Base-by-base conservation (phyloP, 352 stramenopile species). In the Phytophthora melonis region DNA sequence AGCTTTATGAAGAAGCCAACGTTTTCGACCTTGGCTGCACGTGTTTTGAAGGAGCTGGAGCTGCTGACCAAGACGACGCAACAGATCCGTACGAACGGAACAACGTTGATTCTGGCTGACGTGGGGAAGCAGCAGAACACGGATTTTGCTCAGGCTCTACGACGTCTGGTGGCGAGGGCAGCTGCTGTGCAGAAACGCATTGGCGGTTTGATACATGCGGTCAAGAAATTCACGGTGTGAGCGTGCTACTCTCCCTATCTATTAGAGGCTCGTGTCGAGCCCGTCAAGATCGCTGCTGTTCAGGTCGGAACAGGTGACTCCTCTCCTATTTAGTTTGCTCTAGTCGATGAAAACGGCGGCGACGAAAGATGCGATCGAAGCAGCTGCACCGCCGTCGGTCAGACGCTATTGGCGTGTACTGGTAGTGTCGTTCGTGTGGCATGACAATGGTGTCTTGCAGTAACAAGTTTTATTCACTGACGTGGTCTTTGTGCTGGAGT, bases 61-160 rank as follows among this genome's bases (percentile, higher is more conserved):
- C 66, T 91, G 57, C 75, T 93, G 13, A 69, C 72, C 2, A 80
- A 79, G 18, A 82, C 86, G n/a, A 86, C 84, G 6, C 83, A 89
- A 66, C 83, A 91, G 52, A 86, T 93, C 47, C 86, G 86, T n/a
- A 87, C 83, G 18, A 91, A 77, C 34, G 86, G 83, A 59, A 85
- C 84, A 52, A 88, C 81, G 9, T 67, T 89, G 62, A 93, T 93
- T 43, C 70, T 93, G 30, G 74, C 77, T 0, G 82, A 87, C 68
- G 68, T 89, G 3, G 80, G 79, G 11, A 83, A 79, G 23, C 70
- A 83, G 13, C 77, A 83, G 41, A 79, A 69, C 10, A 53, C 49
- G 1, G 81, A 83, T 60, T 79, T 81, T 49, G 62, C 80, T 16
- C 72, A 81, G 50, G 77, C 82, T 16, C 75, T 89, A 54, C 86